These are phyloP conservation scores for Sphenostylis stenocarpa DNA, from an alignment of 306 rosid species.

Conservation along the genomic window DNA sequence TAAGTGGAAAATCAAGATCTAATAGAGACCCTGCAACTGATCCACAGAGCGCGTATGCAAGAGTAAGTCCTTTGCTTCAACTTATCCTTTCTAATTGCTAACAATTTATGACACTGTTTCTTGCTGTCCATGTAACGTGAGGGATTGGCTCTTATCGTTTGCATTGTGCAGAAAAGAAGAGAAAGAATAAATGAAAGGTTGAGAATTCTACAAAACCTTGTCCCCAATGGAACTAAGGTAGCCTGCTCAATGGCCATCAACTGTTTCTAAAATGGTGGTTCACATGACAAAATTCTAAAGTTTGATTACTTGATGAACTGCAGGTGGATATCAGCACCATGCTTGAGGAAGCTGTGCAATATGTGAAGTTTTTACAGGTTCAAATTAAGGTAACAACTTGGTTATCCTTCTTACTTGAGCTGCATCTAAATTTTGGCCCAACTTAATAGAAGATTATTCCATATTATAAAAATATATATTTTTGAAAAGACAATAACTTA, in stretches of 20 bases:
- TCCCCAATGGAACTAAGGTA: constrained; percentile 96
- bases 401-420: not conserved
- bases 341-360: constrained; percentile 94
- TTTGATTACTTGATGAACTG: constrained; percentile 31
- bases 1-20: constrained; percentile 56
- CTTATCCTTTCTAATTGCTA: not conserved
- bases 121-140: not conserved
- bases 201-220: constrained; percentile 69
- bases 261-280: not conserved
- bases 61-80: constrained; percentile 36
- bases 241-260: constrained; percentile 12
- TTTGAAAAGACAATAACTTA: not conserved
- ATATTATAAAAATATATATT: not conserved
- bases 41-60: constrained; percentile 83
- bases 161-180: constrained; percentile 76
- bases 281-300: not conserved
- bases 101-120: not conserved
- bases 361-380: constrained; percentile 83
- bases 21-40: constrained; percentile 67
- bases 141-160: constrained; percentile 5
- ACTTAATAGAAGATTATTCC: not conserved
- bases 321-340: constrained; percentile 96
- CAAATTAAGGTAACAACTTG: constrained; percentile 73
- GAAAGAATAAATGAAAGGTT: constrained; percentile 92
- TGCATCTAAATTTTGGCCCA: not conserved